A percentile compares a stretch with the other conserved stretches of the same genome.
Conservation (phyloP, 1,139 yeast genomes). For the Lodderomyces margitis region DNA sequence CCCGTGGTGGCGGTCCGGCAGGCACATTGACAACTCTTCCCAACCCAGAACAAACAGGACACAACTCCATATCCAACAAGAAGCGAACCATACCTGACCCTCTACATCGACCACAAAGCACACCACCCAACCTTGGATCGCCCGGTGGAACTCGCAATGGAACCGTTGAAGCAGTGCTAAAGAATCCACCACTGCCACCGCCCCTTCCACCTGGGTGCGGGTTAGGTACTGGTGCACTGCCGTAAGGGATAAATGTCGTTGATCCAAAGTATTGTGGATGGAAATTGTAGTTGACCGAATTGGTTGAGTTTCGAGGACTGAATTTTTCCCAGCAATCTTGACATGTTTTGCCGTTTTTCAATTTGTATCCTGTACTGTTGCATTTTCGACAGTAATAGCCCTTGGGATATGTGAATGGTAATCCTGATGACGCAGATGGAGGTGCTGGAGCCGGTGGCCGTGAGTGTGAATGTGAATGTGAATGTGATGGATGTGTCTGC, state of each 20-base stretch:
- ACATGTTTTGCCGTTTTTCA: constrained; percentile 62
- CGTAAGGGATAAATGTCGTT: constrained; percentile 17
- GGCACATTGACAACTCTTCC: constrained; percentile 46
- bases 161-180: constrained; percentile 4
- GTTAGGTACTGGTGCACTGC: constrained; percentile 6
- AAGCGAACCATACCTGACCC: constrained; percentile 63
- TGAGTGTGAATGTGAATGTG: background rate
- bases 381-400: constrained; percentile 40
- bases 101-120: constrained; percentile 72
- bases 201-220: constrained; percentile 5
- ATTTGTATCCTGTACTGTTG: constrained; percentile 40
- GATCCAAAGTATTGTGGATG: constrained; percentile 18
- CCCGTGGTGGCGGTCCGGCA: constrained; percentile 2
- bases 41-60: constrained; percentile 63
- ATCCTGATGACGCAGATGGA: constrained; percentile 9
- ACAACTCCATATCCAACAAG: constrained; percentile 51
- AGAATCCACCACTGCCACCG: constrained; percentile 9
- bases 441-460: constrained; percentile 1
- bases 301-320: constrained; percentile 40
- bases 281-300: constrained; percentile 8
- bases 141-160: constrained; percentile 63
- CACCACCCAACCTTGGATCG: constrained; percentile 82
- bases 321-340: constrained; percentile 70
- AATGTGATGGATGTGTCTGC: background rate
- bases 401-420: constrained; percentile 56